Base-by-base conservation (phyloP, 176 grass and related monocot species). In the Cocos nucifera region DNA sequence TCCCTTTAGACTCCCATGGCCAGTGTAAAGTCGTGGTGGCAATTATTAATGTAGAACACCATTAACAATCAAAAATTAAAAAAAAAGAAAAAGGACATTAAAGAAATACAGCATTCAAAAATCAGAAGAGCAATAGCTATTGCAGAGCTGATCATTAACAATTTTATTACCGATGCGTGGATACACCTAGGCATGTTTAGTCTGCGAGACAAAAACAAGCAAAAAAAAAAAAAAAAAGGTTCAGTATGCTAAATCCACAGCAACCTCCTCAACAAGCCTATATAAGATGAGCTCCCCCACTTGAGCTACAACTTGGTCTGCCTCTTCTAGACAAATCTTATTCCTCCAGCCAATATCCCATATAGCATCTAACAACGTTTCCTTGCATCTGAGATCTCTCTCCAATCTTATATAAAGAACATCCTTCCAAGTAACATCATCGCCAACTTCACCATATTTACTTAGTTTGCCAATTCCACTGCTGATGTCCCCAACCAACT, bases 261-360 rank as follows among this genome's bases (percentile, higher is more conserved):
- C 77, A 75, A 50, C 50, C 26, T 96, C 87, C 65, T 80, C 83
- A 17, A 96, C 30, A 19, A 96, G 79, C 50, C 9, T 28, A 19
- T 62, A 80, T 2, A 90, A 53, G 16, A 90, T 63, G 32, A 39
- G 53, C 50, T 86, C 80, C 69, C 56, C 70, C 1, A 70, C 65
- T 30, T 84, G 74, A 67, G 57, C 58, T 19, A 71, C 58, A 59
- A 89, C 70, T 61, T 32, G 26, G 6, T 80, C 75, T 1, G 80
- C 82, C 29, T 95, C 86, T n/a, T 89, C 90, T 62, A 76, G 68
- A 63, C 61, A 84, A 35, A 79, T 35, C 80, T 74, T 79, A 54
- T 81, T 66, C 32, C 73, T 56, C 90, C 90, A 89, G 27, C 90
- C 77, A 68, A 84, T 67, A 48, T 87, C 80, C 90, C 90, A 95